Percentiles rank a stretch among this genome's conserved stretches.
These are phyloP conservation scores for Persicaria tinctoria DNA, from an alignment of 148 eudicot species.

Conservation along the genomic window DNA sequence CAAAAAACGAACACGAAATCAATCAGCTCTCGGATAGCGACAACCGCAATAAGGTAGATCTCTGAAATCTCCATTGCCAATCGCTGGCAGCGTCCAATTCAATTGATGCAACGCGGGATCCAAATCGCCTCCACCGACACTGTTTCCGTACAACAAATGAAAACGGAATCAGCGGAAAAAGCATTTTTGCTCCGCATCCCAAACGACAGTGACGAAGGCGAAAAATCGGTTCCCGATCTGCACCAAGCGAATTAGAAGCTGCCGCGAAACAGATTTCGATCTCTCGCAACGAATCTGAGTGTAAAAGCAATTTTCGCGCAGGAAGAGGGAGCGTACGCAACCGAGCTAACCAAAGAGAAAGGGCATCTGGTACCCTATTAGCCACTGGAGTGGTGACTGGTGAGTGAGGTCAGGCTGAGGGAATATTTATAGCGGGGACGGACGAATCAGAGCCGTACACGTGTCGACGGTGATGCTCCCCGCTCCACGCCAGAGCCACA, in stretches of 20 bases:
- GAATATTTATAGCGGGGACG: no score
- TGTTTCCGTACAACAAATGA: neutral
- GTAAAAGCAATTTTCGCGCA: neutral
- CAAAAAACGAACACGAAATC: neutral
- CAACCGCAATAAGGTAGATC: neutral
- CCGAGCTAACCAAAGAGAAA: neutral
- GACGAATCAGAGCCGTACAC: no score
- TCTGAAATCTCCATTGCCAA: neutral
- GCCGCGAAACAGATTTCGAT: neutral
- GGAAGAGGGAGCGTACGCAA: no score
- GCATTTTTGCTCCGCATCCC: neutral
- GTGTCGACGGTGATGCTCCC: no score
- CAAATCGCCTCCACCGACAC: neutral
- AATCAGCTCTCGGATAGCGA: neutral
- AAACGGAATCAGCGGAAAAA: neutral
- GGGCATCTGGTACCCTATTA: neutral
- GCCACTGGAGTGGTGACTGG: no score
- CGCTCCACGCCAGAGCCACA: no score
- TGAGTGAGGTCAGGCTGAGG: no score
- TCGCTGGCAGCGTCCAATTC: slow-evolving; percentile 11
- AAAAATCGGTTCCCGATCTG: slow-evolving; percentile 11
- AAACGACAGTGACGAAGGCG: neutral
- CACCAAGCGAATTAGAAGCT: slow-evolving; percentile 11
- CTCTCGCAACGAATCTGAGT: neutral
- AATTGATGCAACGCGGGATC: slow-evolving; percentile 11